A percentile compares a stretch with the other conserved stretches of the same genome.
Conservation (phyloP, 23 red algal genomes). For the Agarophyton chilense region DNA sequence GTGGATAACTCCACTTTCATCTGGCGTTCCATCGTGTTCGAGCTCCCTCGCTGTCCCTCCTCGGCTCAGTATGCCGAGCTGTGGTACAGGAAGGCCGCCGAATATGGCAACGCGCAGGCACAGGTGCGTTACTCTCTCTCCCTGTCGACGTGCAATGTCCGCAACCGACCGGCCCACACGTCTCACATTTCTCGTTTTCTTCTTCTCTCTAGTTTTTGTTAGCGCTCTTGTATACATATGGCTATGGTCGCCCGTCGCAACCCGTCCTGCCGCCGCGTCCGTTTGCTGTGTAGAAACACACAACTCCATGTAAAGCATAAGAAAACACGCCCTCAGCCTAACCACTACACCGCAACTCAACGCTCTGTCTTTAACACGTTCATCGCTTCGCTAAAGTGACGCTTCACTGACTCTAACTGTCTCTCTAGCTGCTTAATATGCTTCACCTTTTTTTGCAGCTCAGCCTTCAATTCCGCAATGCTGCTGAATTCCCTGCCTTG, state of each 20-base stretch:
- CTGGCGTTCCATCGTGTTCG: conserved; percentile 65
- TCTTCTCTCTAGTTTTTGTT: conserved; percentile 28
- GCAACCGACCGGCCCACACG: not conserved
- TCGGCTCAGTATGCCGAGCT: conserved; percentile 42
- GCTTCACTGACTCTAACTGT: not conserved
- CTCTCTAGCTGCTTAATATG: conserved; percentile 19
- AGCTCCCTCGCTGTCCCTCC: conserved; percentile 26
- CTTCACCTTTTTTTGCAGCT: conserved; percentile 27
- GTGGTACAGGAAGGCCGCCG: conserved; percentile 60
- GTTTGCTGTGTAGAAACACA: not conserved
- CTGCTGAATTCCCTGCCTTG: not conserved
- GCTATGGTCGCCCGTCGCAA: conserved; percentile 31
- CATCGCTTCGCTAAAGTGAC: conserved; percentile 16
- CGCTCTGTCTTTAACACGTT: not conserved
- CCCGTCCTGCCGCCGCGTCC: not conserved
- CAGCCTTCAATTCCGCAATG: conserved; percentile 15
- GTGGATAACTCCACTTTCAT: conserved; percentile 38
- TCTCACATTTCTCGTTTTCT: not conserved
- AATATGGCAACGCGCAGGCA: conserved; percentile 65
- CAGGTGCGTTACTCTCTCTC: conserved; percentile 42
- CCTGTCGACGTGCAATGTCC: not conserved
- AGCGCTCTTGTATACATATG: conserved; percentile 61
- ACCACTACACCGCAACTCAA: not conserved
- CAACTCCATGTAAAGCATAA: too few species aligned
- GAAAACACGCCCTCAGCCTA: not conserved